These are phyloP conservation scores for Phytophthora tentaculata DNA, from an alignment of 352 stramenopile genomes.

Conservation along the genomic window DNA sequence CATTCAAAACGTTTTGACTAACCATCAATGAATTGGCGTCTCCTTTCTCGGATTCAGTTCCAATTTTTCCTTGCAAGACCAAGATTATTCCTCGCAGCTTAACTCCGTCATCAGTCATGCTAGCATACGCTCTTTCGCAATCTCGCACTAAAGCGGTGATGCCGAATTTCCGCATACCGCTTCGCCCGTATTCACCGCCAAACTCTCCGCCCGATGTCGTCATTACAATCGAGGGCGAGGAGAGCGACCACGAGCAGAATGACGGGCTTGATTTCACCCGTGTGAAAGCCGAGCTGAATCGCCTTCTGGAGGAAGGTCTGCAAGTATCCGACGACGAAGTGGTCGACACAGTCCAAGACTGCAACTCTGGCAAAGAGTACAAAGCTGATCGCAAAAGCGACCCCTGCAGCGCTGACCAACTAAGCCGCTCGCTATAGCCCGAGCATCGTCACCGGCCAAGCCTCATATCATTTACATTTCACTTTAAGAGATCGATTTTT, in stretches of 20 bases:
- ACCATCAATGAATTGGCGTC: neutral
- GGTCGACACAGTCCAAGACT: neutral
- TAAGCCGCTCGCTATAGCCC: constrained; percentile 21
- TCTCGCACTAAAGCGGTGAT: constrained; percentile 1
- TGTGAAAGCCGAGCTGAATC: constrained; percentile 29
- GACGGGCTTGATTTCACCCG: constrained; percentile 36
- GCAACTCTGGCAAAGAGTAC: constrained; percentile 14
- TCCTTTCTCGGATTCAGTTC: constrained; percentile 23
- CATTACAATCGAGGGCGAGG: constrained; percentile 5
- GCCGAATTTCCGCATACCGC: neutral
- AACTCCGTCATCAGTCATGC: constrained; percentile 13
- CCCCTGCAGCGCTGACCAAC: neutral
- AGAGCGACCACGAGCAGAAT: constrained; percentile 10
- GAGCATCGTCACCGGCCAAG: neutral
- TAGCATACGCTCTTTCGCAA: constrained; percentile 24
- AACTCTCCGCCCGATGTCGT: constrained; percentile 10
- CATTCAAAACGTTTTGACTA: neutral
- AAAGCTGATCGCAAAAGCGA: constrained; percentile 1
- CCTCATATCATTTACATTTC: constrained; percentile 14
- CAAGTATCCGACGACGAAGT: constrained; percentile 12
- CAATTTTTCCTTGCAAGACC: constrained; percentile 15
- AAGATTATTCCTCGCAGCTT: neutral
- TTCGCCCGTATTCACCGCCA: neutral
- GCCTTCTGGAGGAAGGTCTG: constrained; percentile 32
- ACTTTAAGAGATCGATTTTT: constrained; percentile 7